Evolutionary conservation across 768 basidiomycete genomes (phyloP), one percentile per base, ranked within the genome.

Genomic region (Leccinum aurantiacum): DNA sequence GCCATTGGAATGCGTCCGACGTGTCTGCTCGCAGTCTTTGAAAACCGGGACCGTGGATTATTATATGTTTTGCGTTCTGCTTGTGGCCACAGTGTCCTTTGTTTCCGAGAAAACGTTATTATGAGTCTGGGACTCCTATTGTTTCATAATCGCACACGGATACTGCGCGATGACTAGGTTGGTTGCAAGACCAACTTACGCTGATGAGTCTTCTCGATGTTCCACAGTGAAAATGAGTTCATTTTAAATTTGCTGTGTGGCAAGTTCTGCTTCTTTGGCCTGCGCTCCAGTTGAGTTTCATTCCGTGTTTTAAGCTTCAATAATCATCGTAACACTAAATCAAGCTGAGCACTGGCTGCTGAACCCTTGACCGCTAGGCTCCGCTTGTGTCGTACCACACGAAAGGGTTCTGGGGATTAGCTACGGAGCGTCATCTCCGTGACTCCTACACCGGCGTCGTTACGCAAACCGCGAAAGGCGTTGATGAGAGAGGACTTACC

Each of bases 401-500:
- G 22, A 50, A 69, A 0, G 62, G 68, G 35, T 50, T 62, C 3
- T 58, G 37, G 1, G 59, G 60, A 17, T 67, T 60, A 4, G 60
- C 29, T 55, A 3, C n/a, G n/a, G 15, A 62, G 59, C 0, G 65
- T 69, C 24, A 65, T 69, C 56, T 67, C 68, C 1, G 54, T 60
- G 31, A 69, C 58, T 0, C 67, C 67, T 1, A 61, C 58, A 50
- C 63, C 60, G 0, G 56, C 22, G 1, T 69, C 65, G 31, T 52
- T 50, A 54, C 60, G 62, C 38, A 76, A 35, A 9, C 76, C 74
- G 5, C 76, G 74, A 50, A 76, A 68, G 3, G 76, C 69, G 58
- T 77, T 76, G 19, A 77, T 68, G 7, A 77, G 65, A 9, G 76
- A 76, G 1, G 76, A 77, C 57, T 77, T 77, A 41, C 76, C 75